Conservation (phyloP, 192 early-diverging fungal genomes). For the Coemansia sp. region DNA sequence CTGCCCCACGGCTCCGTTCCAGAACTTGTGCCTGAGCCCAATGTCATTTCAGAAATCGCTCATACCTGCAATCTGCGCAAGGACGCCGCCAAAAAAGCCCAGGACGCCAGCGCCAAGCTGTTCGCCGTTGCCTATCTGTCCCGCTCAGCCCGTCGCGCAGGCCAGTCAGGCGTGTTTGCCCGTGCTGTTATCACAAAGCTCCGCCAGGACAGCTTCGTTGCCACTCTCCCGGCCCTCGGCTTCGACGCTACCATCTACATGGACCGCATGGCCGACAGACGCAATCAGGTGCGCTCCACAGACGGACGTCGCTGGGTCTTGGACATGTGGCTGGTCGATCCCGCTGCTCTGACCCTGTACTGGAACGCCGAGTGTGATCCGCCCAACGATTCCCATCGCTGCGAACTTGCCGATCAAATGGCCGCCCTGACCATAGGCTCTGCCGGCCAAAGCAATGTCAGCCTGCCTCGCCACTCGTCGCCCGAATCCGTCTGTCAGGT, state of each 20-base stretch:
- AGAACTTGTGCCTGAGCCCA: constrained; percentile 21
- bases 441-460: constrained; percentile 22
- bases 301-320: constrained; percentile 30
- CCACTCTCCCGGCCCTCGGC: constrained; percentile 81
- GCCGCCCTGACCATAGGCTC: constrained; percentile 12
- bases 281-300: constrained; percentile 21
- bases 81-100: constrained; percentile 81
- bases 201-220: constrained; percentile 82
- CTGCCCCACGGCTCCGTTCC: constrained; percentile 9
- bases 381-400: background rate
- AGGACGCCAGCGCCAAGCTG: constrained; percentile 86
- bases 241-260: constrained; percentile 85
- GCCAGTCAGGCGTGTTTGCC: constrained; percentile 22
- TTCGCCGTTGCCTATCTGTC: constrained; percentile 82
- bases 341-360: constrained; percentile 18
- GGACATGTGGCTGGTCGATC: constrained; percentile 33
- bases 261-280: constrained; percentile 39
- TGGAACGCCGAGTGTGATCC: constrained; percentile 15
- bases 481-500: constrained; percentile 36
- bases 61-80: constrained; percentile 80
- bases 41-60: constrained; percentile 56
- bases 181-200: constrained; percentile 70
- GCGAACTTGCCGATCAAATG: background rate
- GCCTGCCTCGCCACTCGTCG: constrained; percentile 12
- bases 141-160: constrained; percentile 66